These are phyloP conservation scores for Phyllosticta capitalensis DNA, from an alignment of 2,329 filamentous ascomycete genomes.

Conservation along the genomic window DNA sequence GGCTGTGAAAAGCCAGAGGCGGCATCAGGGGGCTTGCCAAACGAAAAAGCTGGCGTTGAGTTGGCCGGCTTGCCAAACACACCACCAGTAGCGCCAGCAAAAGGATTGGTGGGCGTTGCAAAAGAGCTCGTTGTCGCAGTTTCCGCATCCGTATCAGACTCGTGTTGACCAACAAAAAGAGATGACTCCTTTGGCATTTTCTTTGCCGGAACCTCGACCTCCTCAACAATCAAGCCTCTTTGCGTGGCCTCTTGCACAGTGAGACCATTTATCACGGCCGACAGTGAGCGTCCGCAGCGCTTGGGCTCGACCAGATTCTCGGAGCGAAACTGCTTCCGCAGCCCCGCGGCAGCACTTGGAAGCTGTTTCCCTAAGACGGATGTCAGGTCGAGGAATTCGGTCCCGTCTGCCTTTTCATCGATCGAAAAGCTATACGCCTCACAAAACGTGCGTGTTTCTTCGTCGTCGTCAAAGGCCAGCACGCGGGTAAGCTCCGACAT, in stretches of 20 bases:
- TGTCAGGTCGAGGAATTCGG: slow-evolving; percentile 44
- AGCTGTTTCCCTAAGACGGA: slow-evolving; percentile 31
- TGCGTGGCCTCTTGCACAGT: slow-evolving; percentile 41
- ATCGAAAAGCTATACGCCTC: slow-evolving; percentile 45
- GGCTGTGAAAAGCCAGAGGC: background rate
- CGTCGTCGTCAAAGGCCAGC: slow-evolving; percentile 47
- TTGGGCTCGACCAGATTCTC: slow-evolving; percentile 49
- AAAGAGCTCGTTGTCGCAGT: background rate
- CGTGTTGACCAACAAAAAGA: slow-evolving; percentile 21
- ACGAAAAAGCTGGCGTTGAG: background rate
- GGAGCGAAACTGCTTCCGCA: slow-evolving; percentile 44
- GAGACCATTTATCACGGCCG: slow-evolving; percentile 48
- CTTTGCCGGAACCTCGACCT: slow-evolving; percentile 19
- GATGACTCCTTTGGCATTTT: slow-evolving; percentile 21
- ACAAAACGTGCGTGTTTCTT: slow-evolving; percentile 46
- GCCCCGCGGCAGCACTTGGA: slow-evolving; percentile 18
- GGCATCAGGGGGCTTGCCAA: background rate
- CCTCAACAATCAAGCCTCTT: slow-evolving; percentile 39
- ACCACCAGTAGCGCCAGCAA: background rate
- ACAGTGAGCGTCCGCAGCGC: slow-evolving; percentile 44
- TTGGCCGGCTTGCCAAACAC: background rate
- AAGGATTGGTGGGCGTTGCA: background rate
- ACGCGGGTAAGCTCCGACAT: slow-evolving; percentile 41
- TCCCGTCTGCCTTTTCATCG: slow-evolving; percentile 34
- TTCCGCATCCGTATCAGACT: slow-evolving; percentile 16